These are phyloP conservation scores for Russula vinacea DNA, from an alignment of 768 basidiomycete species.

Conservation along the genomic window DNA sequence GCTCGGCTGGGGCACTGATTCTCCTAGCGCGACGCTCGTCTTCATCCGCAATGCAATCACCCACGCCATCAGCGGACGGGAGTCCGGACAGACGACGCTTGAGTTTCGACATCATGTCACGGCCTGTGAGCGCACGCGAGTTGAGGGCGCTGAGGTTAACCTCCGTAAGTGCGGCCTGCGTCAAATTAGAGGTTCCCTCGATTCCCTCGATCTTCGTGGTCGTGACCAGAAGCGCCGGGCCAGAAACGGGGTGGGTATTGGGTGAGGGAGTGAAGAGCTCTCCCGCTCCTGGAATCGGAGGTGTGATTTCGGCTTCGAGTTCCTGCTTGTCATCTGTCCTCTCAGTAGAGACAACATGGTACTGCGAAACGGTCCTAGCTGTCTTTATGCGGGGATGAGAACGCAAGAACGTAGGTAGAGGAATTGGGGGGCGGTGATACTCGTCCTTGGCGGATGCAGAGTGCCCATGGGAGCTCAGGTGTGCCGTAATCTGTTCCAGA, in stretches of 20 bases:
- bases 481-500: conserved; percentile 73
- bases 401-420: conserved; percentile 40
- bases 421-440: conserved; percentile 32
- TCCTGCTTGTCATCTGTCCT: neutral
- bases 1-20: conserved; percentile 62
- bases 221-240: conserved; percentile 47
- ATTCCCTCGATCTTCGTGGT: conserved; percentile 50
- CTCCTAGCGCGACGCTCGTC: conserved; percentile 42
- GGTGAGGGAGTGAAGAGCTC: conserved; percentile 33
- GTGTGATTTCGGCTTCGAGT: conserved; percentile 14
- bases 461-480: conserved; percentile 45
- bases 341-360: neutral
- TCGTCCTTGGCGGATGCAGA: conserved; percentile 32
- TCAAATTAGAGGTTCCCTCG: conserved; percentile 44
- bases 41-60: conserved; percentile 38
- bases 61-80: conserved; percentile 27
- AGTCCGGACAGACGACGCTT: conserved; percentile 47
- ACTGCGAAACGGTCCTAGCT: neutral
- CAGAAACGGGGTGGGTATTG: conserved; percentile 39
- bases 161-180: conserved; percentile 51
- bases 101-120: conserved; percentile 64
- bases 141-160: conserved; percentile 50
- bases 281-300: conserved; percentile 19
- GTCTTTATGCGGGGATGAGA: conserved; percentile 1
- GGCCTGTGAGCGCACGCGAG: conserved; percentile 52